Conservation (phyloP, 768 basidiomycete species). For the Rhodotorula graminis region DNA sequence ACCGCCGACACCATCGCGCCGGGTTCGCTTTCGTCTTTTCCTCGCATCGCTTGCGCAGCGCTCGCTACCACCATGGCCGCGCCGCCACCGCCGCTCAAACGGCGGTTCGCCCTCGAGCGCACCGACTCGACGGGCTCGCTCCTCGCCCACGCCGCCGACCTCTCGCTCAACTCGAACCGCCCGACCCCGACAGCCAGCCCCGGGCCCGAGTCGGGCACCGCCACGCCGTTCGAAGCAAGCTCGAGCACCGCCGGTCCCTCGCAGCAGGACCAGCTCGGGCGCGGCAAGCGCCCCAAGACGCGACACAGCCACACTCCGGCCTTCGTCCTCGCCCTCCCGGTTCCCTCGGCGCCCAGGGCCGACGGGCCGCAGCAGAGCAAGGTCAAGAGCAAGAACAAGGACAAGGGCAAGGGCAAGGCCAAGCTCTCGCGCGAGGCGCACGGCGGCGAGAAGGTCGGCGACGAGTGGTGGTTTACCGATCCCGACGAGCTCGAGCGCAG, state of each 20-base stretch:
- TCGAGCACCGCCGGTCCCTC: neutral
- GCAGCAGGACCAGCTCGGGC: neutral
- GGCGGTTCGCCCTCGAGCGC: neutral
- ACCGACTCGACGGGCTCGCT: neutral
- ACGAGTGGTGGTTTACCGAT: neutral
- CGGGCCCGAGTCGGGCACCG: slow-evolving; percentile 21
- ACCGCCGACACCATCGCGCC: no score
- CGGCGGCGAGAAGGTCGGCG: neutral
- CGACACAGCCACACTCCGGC: no score
- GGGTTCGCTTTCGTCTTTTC: no score
- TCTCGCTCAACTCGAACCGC: slow-evolving; percentile 10
- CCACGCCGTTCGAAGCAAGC: neutral
- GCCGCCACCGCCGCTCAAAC: neutral
- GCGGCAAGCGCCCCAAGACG: neutral
- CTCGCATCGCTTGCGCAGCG: no score
- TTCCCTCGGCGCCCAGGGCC: no score
- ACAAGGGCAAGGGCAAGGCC: neutral
- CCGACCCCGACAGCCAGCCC: slow-evolving; percentile 35
- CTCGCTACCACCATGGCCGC: neutral
- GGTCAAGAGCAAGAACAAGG: neutral
- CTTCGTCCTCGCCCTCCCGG: no score
- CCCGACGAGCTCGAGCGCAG: neutral
- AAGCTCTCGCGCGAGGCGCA: neutral
- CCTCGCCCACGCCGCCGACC: neutral
- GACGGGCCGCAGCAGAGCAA: neutral